Percentiles rank a stretch among this genome's conserved stretches.
phyloP scores from a whole-genome alignment of 129 eudicot species.

The Centrapalus pauciflorus region DNA sequence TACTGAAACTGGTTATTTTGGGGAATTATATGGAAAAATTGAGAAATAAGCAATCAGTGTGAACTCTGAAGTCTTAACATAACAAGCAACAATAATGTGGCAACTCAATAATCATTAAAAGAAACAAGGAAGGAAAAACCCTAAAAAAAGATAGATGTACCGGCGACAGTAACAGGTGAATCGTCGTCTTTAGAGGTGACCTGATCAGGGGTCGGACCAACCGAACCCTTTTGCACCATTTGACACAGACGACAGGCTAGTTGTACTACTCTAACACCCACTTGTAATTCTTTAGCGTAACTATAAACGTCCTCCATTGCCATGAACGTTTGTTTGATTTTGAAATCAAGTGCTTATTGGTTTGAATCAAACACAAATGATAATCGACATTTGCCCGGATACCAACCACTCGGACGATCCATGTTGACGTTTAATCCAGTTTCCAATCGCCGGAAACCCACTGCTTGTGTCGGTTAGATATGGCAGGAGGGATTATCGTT shows the following conservation, averaged over 20 bases:
- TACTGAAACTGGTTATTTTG: neutral
- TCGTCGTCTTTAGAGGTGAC: conserved; percentile 79
- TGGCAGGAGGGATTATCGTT: neutral
- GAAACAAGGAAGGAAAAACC: neutral
- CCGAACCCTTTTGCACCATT: conserved; percentile 55
- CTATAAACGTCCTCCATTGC: conserved; percentile 29
- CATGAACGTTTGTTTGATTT: conserved; percentile 10
- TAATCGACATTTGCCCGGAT: conserved; percentile 8
- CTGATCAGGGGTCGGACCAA: conserved; percentile 46
- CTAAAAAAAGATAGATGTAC: conserved; percentile 9
- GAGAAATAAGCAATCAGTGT: too few species aligned
- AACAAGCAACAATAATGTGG: neutral
- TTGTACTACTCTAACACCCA: conserved; percentile 88
- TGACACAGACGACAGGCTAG: conserved; percentile 69
- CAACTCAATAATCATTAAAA: neutral
- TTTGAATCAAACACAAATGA: conserved; percentile 7
- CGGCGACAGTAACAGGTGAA: conserved; percentile 94
- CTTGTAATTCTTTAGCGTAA: conserved; percentile 59
- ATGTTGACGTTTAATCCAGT: conserved; percentile 6
- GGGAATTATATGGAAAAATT: neutral
- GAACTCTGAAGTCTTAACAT: too few species aligned
- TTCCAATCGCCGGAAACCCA: conserved; percentile 10
- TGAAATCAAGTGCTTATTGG: neutral
- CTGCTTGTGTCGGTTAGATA: conserved; percentile 1
- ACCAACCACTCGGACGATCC: conserved; percentile 4